Conservation (phyloP, 139 green algal genomes). For the Chlamydomonas sp. region DNA sequence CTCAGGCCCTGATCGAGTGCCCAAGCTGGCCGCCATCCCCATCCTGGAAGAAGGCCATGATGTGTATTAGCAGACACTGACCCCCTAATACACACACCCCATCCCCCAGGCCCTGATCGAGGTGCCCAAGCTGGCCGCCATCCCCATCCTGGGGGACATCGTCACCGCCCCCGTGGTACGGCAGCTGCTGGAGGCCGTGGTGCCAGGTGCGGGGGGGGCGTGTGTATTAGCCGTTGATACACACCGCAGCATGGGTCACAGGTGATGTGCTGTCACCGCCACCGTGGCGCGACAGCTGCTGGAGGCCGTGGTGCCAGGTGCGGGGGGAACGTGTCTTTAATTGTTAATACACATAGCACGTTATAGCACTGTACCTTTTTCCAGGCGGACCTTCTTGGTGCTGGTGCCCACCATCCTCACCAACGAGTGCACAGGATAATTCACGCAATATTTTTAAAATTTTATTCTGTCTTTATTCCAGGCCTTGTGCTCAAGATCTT, state of each 20-base stretch:
- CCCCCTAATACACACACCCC: too few relatives aligned
- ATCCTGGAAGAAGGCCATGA: neutral
- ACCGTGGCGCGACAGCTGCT: slow-evolving; percentile 41
- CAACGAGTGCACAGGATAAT: too few relatives aligned
- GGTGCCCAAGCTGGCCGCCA: slow-evolving; percentile 31
- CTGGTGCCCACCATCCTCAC: too few relatives aligned
- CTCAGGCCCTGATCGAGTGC: too few relatives aligned
- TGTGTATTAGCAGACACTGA: too few relatives aligned
- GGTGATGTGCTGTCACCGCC: slow-evolving; percentile 3
- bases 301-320: slow-evolving; percentile 43
- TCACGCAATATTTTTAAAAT: too few relatives aligned
- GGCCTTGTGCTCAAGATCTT: slow-evolving; percentile 66
- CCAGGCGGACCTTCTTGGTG: too few relatives aligned
- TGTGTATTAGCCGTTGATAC: too few relatives aligned
- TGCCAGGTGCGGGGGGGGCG: slow-evolving; percentile 19
- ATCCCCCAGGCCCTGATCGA: slow-evolving; percentile 40
- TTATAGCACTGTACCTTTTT: too few relatives aligned
- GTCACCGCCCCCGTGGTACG: slow-evolving; percentile 30
- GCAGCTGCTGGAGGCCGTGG: slow-evolving; percentile 48
- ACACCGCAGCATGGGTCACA: too few relatives aligned
- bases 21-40: slow-evolving; percentile 4
- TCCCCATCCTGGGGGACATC: slow-evolving; percentile 22
- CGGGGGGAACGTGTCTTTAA: neutral
- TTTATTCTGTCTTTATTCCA: neutral
- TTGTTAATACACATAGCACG: too few relatives aligned